Conservation (phyloP, 1,139 yeast species). For the Candida tropicalis region DNA sequence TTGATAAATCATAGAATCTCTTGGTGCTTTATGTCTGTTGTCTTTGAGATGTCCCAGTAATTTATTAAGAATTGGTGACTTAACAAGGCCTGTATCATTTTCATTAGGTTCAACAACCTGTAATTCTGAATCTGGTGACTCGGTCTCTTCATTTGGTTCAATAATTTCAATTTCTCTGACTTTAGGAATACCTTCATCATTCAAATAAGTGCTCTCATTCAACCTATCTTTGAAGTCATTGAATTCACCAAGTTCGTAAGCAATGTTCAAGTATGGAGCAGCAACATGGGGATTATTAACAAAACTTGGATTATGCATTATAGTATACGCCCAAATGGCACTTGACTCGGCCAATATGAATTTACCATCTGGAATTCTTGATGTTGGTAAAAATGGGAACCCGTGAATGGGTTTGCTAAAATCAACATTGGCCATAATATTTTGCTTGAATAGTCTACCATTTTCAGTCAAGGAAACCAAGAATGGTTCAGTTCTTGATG, state of each 20-base stretch:
- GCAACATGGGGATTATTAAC: constrained; percentile 44
- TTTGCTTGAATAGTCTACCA: constrained; percentile 51
- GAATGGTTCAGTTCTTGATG: constrained; percentile 29
- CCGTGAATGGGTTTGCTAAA: constrained; percentile 26
- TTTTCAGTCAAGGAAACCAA: constrained; percentile 43
- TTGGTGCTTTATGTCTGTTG: constrained; percentile 29
- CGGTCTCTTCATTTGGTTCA: constrained; percentile 13
- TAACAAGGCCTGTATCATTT: constrained; percentile 13
- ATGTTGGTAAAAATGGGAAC: constrained; percentile 72
- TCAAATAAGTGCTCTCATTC: constrained; percentile 48
- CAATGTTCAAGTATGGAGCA: constrained; percentile 57
- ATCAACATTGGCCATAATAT: constrained; percentile 35
- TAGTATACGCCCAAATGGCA: constrained; percentile 69
- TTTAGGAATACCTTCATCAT: constrained; percentile 26
- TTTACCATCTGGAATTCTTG: constrained; percentile 35
- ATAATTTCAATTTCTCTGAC: constrained; percentile 16
- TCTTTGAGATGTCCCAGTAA: constrained; percentile 8
- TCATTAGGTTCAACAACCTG: constrained; percentile 12
- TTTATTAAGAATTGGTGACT: constrained; percentile 30
- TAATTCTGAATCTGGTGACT: too few species aligned
- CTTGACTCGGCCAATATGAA: constrained; percentile 73
- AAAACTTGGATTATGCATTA: constrained; percentile 42
- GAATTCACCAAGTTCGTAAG: constrained; percentile 50
- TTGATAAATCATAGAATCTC: constrained; percentile 59
- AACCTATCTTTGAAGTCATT: constrained; percentile 56